Conservation (phyloP, 2,329 filamentous ascomycete genomes). For the Trichophyton mentagrophytes region DNA sequence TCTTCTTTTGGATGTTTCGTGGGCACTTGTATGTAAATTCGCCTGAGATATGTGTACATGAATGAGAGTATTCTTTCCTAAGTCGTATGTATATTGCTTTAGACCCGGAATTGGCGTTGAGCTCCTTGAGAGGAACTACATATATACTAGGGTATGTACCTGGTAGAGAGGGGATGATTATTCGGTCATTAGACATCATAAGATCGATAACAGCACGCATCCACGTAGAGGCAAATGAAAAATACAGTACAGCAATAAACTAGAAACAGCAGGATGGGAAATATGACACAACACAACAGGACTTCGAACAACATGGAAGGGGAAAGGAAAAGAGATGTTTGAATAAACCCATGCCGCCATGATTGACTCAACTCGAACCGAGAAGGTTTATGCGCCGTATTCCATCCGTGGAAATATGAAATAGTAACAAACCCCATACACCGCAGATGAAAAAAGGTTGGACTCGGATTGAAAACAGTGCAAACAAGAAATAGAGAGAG, state of each 20-base stretch:
- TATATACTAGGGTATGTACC: background rate
- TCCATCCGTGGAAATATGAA: background rate
- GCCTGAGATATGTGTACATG: background rate
- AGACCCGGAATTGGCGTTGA: background rate
- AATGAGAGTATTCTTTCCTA: background rate
- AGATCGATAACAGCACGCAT: too few relatives aligned
- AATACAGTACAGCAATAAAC: constrained; percentile 5
- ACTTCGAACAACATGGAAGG: background rate
- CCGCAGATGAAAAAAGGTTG: background rate
- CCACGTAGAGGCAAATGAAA: background rate
- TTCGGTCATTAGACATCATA: background rate
- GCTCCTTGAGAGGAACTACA: background rate
- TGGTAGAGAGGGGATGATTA: background rate
- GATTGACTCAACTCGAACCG: background rate
- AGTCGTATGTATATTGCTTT: background rate
- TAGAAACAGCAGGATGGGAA: constrained; percentile 4
- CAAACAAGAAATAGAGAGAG: background rate
- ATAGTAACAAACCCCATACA: background rate
- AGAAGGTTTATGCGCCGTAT: background rate
- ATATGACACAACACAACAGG: background rate
- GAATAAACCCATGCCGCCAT: background rate
- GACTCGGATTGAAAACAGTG: background rate
- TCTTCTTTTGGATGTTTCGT: too few relatives aligned
- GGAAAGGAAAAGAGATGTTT: background rate
- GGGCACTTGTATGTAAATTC: background rate